Evolutionary conservation across 208 protist species (phyloP).

Genomic region (Wallacemonas sp.): DNA sequence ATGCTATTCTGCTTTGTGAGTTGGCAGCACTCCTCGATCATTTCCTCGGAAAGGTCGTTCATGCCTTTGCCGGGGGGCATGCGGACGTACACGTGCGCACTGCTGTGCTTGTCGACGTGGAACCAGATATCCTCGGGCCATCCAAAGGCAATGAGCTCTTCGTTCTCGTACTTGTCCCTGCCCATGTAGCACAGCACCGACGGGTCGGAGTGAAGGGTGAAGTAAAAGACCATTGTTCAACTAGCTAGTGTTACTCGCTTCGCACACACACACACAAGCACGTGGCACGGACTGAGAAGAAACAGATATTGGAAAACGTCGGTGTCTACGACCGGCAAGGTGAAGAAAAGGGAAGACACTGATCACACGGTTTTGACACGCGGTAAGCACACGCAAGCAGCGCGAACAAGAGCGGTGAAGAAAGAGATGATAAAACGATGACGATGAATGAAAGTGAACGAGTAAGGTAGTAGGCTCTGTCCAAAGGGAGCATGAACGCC

Average conservation of each 20-base stretch:
- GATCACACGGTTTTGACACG: too few relatives aligned
- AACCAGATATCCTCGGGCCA: slow-evolving; percentile 99
- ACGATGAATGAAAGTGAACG: too few relatives aligned
- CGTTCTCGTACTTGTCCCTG: slow-evolving; percentile 98
- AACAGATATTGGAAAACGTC: neutral
- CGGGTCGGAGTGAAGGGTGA: slow-evolving; percentile 86
- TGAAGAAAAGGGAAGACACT: neutral
- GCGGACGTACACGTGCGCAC: slow-evolving; percentile 98
- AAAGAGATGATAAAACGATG: neutral
- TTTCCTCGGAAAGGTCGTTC: slow-evolving; percentile 86
- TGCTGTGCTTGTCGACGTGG: slow-evolving; percentile 97
- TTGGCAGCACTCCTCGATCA: slow-evolving; percentile 97
- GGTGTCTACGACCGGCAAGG: neutral
- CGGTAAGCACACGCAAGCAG: too few relatives aligned
- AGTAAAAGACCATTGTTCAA: slow-evolving; percentile 91
- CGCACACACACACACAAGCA: neutral
- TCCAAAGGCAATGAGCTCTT: slow-evolving; percentile 96
- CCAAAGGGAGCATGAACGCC: neutral
- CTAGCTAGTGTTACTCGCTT: too few relatives aligned
- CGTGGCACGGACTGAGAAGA: neutral
- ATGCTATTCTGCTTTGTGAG: slow-evolving; percentile 98
- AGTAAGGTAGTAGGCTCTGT: too few relatives aligned
- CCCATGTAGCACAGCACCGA: slow-evolving; percentile 97
- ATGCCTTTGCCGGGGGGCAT: slow-evolving; percentile 89
- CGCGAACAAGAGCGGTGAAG: too few relatives aligned